phyloP scores from a whole-genome alignment of 2,329 filamentous ascomycete species.

The Tetracladium maxilliforme region DNA sequence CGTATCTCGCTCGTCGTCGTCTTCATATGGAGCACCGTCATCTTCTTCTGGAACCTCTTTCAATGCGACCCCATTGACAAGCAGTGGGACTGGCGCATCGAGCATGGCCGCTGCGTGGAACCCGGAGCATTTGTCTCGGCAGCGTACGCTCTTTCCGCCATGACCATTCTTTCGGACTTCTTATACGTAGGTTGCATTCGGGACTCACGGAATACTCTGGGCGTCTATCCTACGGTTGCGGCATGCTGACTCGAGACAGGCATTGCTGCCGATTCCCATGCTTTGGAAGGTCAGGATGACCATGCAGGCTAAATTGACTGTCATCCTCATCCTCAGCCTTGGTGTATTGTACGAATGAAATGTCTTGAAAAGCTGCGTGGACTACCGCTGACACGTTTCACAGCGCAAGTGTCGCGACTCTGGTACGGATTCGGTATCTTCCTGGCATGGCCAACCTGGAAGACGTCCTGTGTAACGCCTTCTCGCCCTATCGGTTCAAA shows the following conservation, averaged over 20 bases:
- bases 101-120: slow-evolving; percentile 24
- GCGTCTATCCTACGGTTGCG: background rate
- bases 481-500: background rate
- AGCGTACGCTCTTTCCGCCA: slow-evolving; percentile 33
- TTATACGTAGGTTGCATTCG: slow-evolving; percentile 18
- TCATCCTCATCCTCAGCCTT: slow-evolving; percentile 8
- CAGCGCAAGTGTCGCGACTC: slow-evolving; percentile 37
- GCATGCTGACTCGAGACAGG: no score
- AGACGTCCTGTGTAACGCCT: slow-evolving; percentile 30
- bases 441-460: no score
- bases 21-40: slow-evolving; percentile 26
- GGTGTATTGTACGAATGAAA: slow-evolving; percentile 8
- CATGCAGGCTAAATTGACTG: slow-evolving; percentile 22
- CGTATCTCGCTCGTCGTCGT: slow-evolving; percentile 28
- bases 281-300: slow-evolving; percentile 26
- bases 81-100: slow-evolving; percentile 37
- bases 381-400: background rate
- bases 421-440: slow-evolving; percentile 35
- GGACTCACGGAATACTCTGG: background rate
- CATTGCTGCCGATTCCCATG: slow-evolving; percentile 23
- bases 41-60: slow-evolving; percentile 18
- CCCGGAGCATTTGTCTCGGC: slow-evolving; percentile 27
- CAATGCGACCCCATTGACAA: slow-evolving; percentile 15
- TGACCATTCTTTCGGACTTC: slow-evolving; percentile 39
- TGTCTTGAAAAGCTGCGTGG: slow-evolving; percentile 5